Percentiles rank a stretch among this genome's conserved stretches.
Conservation (phyloP, 2,329 filamentous ascomycete species). For the Ceratocystis smalleyi region DNA sequence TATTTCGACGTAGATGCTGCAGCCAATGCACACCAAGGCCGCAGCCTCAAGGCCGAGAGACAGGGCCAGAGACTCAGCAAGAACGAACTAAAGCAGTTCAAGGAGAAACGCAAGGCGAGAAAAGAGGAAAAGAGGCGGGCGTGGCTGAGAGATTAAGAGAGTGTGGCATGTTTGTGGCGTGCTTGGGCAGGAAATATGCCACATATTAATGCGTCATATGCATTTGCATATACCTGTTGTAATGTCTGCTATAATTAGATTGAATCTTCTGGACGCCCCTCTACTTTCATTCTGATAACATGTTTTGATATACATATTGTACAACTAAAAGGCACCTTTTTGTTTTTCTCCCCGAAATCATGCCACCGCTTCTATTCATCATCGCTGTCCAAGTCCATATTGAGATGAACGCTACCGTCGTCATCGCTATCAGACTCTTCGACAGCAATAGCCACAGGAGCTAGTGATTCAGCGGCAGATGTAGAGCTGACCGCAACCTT, state of each 20-base stretch:
- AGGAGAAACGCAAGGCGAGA: slow-evolving; percentile 71
- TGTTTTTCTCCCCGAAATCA: background rate
- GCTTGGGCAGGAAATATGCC: background rate
- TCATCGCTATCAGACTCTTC: slow-evolving; percentile 29
- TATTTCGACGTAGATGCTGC: slow-evolving; percentile 94
- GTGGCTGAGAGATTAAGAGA: slow-evolving; percentile 68
- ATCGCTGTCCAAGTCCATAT: slow-evolving; percentile 43
- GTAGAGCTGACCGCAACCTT: slow-evolving; percentile 12
- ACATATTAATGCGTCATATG: no score
- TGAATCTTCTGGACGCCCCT: background rate
- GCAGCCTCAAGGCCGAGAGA: slow-evolving; percentile 81
- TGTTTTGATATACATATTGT: background rate
- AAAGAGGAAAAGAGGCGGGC: slow-evolving; percentile 91
- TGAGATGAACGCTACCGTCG: slow-evolving; percentile 42
- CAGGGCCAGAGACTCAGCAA: slow-evolving; percentile 71
- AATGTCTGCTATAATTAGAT: background rate
- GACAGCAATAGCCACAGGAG: slow-evolving; percentile 17
- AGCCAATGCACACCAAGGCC: slow-evolving; percentile 77
- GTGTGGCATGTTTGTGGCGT: background rate
- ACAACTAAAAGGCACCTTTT: background rate
- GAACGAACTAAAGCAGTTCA: slow-evolving; percentile 77
- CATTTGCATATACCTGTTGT: background rate
- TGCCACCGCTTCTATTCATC: slow-evolving; percentile 23
- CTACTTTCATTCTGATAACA: background rate
- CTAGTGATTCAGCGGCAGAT: slow-evolving; percentile 14